Evolutionary conservation across 306 rosid species (phyloP).

Genomic region (Trifolium fragiferum): DNA sequence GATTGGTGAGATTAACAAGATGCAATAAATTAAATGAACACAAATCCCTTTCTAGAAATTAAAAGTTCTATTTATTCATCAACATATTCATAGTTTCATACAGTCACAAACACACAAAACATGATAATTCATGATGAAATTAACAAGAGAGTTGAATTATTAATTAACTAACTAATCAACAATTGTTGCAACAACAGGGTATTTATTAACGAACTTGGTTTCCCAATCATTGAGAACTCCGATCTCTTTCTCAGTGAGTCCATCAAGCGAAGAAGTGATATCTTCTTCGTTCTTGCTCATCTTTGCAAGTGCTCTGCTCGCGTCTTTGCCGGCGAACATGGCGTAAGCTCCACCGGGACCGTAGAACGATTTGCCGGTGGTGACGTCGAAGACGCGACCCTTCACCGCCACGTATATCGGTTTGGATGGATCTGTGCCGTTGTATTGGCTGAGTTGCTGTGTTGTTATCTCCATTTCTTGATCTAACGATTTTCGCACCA

Average conservation of each 20-base stretch:
- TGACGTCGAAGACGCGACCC: slow-evolving; percentile 84
- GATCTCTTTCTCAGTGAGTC: slow-evolving; percentile 95
- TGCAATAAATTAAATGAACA: background rate
- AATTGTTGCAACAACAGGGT: slow-evolving; percentile 65
- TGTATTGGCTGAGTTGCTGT: slow-evolving; percentile 62
- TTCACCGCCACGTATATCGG: slow-evolving; percentile 83
- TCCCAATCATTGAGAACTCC: slow-evolving; percentile 95
- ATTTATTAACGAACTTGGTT: slow-evolving; percentile 91
- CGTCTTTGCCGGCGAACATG: slow-evolving; percentile 95
- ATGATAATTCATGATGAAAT: background rate
- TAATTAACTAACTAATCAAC: background rate
- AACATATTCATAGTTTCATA: background rate
- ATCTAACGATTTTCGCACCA: slow-evolving; percentile 2
- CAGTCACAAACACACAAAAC: background rate
- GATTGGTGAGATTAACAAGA: background rate
- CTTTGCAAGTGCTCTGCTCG: slow-evolving; percentile 94
- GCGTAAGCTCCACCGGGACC: slow-evolving; percentile 92
- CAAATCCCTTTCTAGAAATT: background rate
- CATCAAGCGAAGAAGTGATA: slow-evolving; percentile 66
- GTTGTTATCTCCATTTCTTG: slow-evolving; percentile 62
- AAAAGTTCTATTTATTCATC: background rate
- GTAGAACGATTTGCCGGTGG: slow-evolving; percentile 82
- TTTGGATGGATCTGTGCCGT: slow-evolving; percentile 81
- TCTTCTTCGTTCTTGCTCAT: slow-evolving; percentile 93
- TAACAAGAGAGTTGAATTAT: background rate